These are phyloP conservation scores for Vanrija humicola DNA, from an alignment of 1,284 basidiomycete species.

Conservation along the genomic window DNA sequence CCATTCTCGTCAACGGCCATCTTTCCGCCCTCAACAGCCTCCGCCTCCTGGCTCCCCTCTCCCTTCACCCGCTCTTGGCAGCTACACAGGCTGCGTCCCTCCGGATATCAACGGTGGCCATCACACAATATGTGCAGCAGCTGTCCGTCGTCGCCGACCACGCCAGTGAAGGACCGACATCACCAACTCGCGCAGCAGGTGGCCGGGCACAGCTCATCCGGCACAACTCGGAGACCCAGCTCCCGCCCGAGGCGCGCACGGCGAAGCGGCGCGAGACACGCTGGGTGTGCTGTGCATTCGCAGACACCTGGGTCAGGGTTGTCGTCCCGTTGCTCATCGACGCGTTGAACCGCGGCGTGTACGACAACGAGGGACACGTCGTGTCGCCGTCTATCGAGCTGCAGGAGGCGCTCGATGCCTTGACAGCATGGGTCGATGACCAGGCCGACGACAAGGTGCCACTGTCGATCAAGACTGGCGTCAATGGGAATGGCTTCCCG, in stretches of 20 bases:
- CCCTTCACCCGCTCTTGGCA: constrained; percentile 54
- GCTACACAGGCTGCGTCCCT: constrained; percentile 57
- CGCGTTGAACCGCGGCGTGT: constrained; percentile 70
- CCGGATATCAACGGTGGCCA: constrained; percentile 29
- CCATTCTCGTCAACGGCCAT: constrained; percentile 68
- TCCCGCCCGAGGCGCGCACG: constrained; percentile 31
- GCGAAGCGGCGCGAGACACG: constrained; percentile 43
- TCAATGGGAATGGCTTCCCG: neutral
- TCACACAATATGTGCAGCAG: constrained; percentile 53
- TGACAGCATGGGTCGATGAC: constrained; percentile 23
- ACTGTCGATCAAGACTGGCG: neutral
- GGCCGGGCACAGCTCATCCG: constrained; percentile 26
- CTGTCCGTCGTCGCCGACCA: constrained; percentile 15
- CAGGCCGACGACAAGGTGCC: constrained; percentile 11
- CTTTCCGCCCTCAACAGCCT: constrained; percentile 73
- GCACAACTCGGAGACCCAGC: constrained; percentile 31
- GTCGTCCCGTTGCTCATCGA: constrained; percentile 65
- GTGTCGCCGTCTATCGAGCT: constrained; percentile 6
- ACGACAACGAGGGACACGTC: constrained; percentile 49
- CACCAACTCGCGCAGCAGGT: too few relatives aligned
- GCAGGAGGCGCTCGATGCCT: constrained; percentile 12
- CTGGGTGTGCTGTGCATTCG: constrained; percentile 57
- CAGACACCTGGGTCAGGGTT: constrained; percentile 53
- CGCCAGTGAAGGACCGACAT: neutral
- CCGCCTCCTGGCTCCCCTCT: constrained; percentile 70